Evolutionary conservation across 2,329 filamentous ascomycete genomes (phyloP).

Genomic region (Arthroderma sp.): DNA sequence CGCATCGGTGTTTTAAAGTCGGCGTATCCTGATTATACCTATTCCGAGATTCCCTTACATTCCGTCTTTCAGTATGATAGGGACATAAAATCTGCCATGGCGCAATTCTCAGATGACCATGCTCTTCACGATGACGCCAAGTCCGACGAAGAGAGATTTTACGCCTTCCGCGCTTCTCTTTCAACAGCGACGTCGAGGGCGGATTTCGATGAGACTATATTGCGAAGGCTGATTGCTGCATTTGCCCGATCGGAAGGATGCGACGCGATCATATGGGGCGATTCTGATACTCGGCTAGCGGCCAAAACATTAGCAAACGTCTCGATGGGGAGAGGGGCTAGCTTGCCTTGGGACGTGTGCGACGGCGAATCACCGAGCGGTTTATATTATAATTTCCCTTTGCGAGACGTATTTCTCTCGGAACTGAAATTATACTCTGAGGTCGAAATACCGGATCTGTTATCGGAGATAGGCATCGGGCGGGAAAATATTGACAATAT

Average conservation of each 20-base stretch:
- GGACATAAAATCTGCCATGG: constrained; percentile 21
- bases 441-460: constrained; percentile 40
- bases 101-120: constrained; percentile 16
- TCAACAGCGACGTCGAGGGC: constrained; percentile 61
- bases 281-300: constrained; percentile 77
- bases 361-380: constrained; percentile 55
- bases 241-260: constrained; percentile 48
- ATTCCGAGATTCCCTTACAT: constrained; percentile 51
- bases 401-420: constrained; percentile 71
- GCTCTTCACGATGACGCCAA: constrained; percentile 18
- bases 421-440: constrained; percentile 59
- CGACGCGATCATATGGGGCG: constrained; percentile 64
- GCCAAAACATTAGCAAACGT: constrained; percentile 76
- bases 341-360: constrained; percentile 65
- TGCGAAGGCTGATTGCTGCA: constrained; percentile 56
- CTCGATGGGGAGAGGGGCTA: constrained; percentile 77
- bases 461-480: constrained; percentile 30
- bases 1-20: constrained; percentile 37
- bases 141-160: constrained; percentile 36
- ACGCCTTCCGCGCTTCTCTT: constrained; percentile 45
- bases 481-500: constrained; percentile 21
- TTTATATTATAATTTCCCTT: constrained; percentile 58
- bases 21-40: constrained; percentile 53
- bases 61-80: constrained; percentile 39
- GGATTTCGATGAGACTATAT: constrained; percentile 59